These are phyloP conservation scores for Colletotrichum zoysiae DNA, from an alignment of 2,329 filamentous ascomycete genomes.

Conservation along the genomic window DNA sequence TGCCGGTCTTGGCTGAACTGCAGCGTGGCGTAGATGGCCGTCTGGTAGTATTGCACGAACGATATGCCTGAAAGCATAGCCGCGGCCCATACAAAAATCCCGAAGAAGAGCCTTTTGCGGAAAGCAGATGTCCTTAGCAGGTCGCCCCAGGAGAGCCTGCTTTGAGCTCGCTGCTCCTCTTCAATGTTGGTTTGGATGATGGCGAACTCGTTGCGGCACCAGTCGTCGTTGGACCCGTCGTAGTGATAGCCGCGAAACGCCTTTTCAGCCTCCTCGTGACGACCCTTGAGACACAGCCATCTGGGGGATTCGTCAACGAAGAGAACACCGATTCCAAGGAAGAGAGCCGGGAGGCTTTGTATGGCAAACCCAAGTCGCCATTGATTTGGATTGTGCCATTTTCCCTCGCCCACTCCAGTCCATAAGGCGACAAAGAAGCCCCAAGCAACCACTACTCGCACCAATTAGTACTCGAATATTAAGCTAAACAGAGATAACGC, in stretches of 20 bases:
- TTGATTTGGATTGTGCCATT: conserved; percentile 54
- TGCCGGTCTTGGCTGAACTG: conserved; percentile 53
- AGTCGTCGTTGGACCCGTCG: conserved; percentile 52
- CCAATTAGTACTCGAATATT: no score
- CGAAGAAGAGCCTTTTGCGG: conserved; percentile 54
- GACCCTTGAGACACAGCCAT: conserved; percentile 54
- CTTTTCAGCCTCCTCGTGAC: conserved; percentile 51
- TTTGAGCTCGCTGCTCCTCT: conserved; percentile 49
- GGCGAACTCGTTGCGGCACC: conserved; percentile 52
- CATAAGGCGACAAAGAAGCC: conserved; percentile 56
- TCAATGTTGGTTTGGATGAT: conserved; percentile 53
- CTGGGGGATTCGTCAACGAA: conserved; percentile 53
- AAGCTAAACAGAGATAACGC: neutral
- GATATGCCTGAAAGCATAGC: conserved; percentile 58
- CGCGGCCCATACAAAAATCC: conserved; percentile 56
- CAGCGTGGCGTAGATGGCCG: conserved; percentile 56
- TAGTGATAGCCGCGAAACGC: conserved; percentile 53
- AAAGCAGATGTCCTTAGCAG: conserved; percentile 52
- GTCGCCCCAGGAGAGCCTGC: conserved; percentile 50
- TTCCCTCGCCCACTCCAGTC: conserved; percentile 55
- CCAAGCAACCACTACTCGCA: conserved; percentile 54
- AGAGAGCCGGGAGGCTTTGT: conserved; percentile 51
- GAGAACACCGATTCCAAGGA: conserved; percentile 51
- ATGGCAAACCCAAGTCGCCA: conserved; percentile 56
- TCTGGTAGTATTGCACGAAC: conserved; percentile 59